Evolutionary conservation across 169 alveolate species (phyloP), one percentile per base, ranked within the genome.

Genomic region (Plasmodium gaboni): DNA sequence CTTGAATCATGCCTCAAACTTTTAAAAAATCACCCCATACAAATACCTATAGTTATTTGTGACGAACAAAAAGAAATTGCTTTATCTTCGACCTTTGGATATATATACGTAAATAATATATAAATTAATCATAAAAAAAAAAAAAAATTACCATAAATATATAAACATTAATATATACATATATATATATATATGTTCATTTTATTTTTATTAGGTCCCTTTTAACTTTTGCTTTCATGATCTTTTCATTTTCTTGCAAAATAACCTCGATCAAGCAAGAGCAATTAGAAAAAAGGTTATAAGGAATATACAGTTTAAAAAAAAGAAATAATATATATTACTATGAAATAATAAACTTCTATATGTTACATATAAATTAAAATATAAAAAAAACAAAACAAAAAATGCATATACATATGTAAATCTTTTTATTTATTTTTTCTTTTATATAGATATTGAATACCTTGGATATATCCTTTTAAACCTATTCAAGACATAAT

Each of bases 71-170:
- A 61, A 70, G 46, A 13, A 13, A 59, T 86, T 22, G 50, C 65
- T n/a, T 70, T 86, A 65, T 86, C 87, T 8, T 65, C 74, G n/a
- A 60, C 92, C n/a, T 86, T 70, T 71, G 92, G 92, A 26, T 60
- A 24, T 15, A 86, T 86, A 44, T 71, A 86, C 57, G 92, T 86
- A 86, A 86, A 15, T 6, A 65, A 48, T 46, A 26, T n/a, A 61
- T 19, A 61, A 17, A 15, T 22, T 9, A 22, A 70, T 17, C 2
- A 48, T 22, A 70, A 46, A 28, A 42, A 28, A 15, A n/a, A 57
- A 28, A 42, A 28, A 15, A n/a, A 57, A 57, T 57, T 12, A 12
- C 55, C 15, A 1, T 10, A n/a, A 13, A 13, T 38, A 15, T 61
- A 67, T 44, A 12, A 28, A 22, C 6, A 50, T 50, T n/a, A 12